Conservation (phyloP, 176 grass and related monocot species). For the Paspalum vaginatum region DNA sequence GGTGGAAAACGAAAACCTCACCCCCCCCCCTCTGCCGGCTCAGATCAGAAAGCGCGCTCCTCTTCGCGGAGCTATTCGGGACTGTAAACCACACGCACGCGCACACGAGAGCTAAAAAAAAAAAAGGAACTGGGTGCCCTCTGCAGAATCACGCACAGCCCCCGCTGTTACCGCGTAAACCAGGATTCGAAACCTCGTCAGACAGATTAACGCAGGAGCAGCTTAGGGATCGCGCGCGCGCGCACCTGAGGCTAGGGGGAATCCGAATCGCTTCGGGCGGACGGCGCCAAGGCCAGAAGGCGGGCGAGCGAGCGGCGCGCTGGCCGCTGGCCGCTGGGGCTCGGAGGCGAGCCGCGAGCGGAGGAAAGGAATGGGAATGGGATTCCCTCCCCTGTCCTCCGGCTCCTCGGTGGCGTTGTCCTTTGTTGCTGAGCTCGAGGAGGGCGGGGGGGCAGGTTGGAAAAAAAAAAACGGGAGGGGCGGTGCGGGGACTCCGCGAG, state of each 20-base stretch:
- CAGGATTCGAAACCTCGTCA: background rate
- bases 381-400: background rate
- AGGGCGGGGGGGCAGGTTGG: background rate
- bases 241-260: slow-evolving; percentile 24
- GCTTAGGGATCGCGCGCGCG: slow-evolving; percentile 13
- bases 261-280: slow-evolving; percentile 36
- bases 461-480: background rate
- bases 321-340: too few species aligned
- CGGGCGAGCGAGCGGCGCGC: background rate
- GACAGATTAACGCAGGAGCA: background rate
- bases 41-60: slow-evolving; percentile 12
- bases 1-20: background rate
- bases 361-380: slow-evolving; percentile 17
- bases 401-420: background rate
- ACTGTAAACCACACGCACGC: background rate
- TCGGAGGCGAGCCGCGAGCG: slow-evolving; percentile 13
- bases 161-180: background rate
- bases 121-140: background rate
- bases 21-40: too few species aligned
- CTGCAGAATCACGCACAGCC: background rate
- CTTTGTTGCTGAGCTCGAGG: slow-evolving; percentile 21
- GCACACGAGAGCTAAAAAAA: background rate
- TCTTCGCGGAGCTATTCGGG: background rate
- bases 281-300: background rate
- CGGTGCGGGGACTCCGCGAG: too few species aligned